Percentiles rank a stretch among this genome's conserved stretches.
These are phyloP conservation scores for Penicillium sp. DNA, from an alignment of 2,329 filamentous ascomycete genomes.

Conservation along the genomic window DNA sequence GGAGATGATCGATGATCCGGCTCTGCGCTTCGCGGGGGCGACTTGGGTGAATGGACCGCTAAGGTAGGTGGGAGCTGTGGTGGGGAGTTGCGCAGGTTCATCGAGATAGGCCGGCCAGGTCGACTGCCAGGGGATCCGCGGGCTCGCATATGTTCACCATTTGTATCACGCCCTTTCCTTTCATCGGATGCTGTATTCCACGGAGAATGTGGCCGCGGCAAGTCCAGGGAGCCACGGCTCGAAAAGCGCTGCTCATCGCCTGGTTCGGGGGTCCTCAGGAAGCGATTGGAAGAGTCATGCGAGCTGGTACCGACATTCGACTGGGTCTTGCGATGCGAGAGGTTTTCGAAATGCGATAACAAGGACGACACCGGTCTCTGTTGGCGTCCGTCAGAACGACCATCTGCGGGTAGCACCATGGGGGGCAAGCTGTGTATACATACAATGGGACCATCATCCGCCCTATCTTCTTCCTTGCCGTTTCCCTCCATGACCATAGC, in stretches of 20 bases:
- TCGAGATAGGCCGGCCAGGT: slow-evolving; percentile 50
- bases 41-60: slow-evolving; percentile 42
- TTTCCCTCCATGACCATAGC: slow-evolving; percentile 35
- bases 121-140: slow-evolving; percentile 50
- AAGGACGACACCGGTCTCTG: slow-evolving; percentile 47
- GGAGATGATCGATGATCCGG: slow-evolving; percentile 40
- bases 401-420: slow-evolving; percentile 10
- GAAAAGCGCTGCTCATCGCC: slow-evolving; percentile 28
- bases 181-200: slow-evolving; percentile 29
- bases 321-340: slow-evolving; percentile 35
- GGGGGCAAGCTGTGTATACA: slow-evolving; percentile 14
- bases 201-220: slow-evolving; percentile 38
- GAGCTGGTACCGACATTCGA: slow-evolving; percentile 25
- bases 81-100: slow-evolving; percentile 37
- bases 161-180: slow-evolving; percentile 19
- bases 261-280: slow-evolving; percentile 30
- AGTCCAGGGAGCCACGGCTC: slow-evolving; percentile 39
- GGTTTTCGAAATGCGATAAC: slow-evolving; percentile 46
- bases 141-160: slow-evolving; percentile 23
- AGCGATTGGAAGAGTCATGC: slow-evolving; percentile 26
- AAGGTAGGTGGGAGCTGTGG: slow-evolving; percentile 40
- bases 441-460: slow-evolving; percentile 37
- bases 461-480: slow-evolving; percentile 29
- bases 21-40: slow-evolving; percentile 34
- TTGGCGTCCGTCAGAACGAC: slow-evolving; percentile 11